Base-by-base conservation (phyloP, 148 eudicot genomes). In the Hydrangea macrophylla region DNA sequence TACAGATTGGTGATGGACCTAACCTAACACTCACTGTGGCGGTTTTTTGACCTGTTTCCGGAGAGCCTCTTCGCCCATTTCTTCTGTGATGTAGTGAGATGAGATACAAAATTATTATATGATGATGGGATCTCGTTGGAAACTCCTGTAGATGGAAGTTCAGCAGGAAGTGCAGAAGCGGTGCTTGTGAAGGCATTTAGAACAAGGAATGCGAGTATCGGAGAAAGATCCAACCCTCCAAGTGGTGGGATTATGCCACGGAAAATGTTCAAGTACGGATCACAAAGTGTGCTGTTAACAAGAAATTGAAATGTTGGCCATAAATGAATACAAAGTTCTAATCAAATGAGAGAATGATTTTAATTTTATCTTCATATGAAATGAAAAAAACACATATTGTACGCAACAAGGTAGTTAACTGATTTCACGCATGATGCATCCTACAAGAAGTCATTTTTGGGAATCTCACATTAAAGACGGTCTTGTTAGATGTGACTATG, bases 201-300 rank as follows among this genome's bases (percentile, higher is more conserved):
- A 62, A 87, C 90, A 60, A 90, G 88, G 77, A 94, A 94, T 40
- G 98, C 97, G 74, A 94, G 65, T 64, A 94, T 90, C 24, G 98
- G 98, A 56, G 98, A 94, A 60, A 94, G 86, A 77, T 94, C 96
- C 81, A 90, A 79, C 58, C 98, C 96, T 79, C 98, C 96, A 32
- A 88, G 85, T 18, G 98, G 95, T 68, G 98, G 98, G 58, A 93
- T 93, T 58, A 93, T 55, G 64, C 98, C 95, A 2, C 96, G 95
- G 75, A 94, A 94, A 78, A 94, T 84, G 85, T 90, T 94, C 83
- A 90, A 78, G 86, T 94, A 94, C 2, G 98, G 98, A 61, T 94
- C 98, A 69, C 98, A 90, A 70, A 94, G n/a, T 50, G 97, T 94
- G 90, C 97, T 90, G 92, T n/a, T n/a, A 70, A 60, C 27, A 83